phyloP scores from a whole-genome alignment of 2,329 filamentous ascomycete genomes.

The Epichloe bromicola region DNA sequence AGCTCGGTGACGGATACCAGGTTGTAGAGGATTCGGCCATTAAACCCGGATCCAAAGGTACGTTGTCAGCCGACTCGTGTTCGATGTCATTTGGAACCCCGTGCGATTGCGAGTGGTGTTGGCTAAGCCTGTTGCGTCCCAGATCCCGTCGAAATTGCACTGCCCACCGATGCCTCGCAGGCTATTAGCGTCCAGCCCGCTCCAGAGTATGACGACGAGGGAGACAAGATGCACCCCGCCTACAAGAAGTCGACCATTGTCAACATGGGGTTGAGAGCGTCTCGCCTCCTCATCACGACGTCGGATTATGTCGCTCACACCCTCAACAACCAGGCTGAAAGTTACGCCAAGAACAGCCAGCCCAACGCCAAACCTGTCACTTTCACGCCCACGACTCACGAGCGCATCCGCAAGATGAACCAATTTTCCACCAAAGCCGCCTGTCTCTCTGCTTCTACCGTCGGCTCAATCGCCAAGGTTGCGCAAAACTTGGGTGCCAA shows the following conservation, averaged over 20 bases:
- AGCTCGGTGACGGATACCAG: slow-evolving; percentile 70
- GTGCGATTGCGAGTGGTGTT: no score
- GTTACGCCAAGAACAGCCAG: slow-evolving; percentile 67
- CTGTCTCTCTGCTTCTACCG: slow-evolving; percentile 69
- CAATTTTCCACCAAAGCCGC: slow-evolving; percentile 72
- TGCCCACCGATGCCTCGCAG: slow-evolving; percentile 53
- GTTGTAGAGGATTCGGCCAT: slow-evolving; percentile 66
- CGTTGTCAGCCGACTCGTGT: neutral
- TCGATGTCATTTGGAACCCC: neutral
- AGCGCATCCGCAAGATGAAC: slow-evolving; percentile 77
- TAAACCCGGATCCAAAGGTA: slow-evolving; percentile 84
- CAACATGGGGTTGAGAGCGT: slow-evolving; percentile 74
- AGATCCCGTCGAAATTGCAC: slow-evolving; percentile 68
- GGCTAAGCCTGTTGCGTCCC: neutral
- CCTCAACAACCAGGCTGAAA: slow-evolving; percentile 64
- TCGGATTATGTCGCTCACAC: slow-evolving; percentile 68
- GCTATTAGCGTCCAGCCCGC: slow-evolving; percentile 55
- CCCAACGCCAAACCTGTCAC: slow-evolving; percentile 70
- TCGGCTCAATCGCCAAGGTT: slow-evolving; percentile 68
- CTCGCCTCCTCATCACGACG: slow-evolving; percentile 80
- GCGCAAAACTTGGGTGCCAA: slow-evolving; percentile 83
- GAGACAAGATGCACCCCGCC: slow-evolving; percentile 56
- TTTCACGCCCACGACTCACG: slow-evolving; percentile 75
- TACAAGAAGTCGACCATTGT: slow-evolving; percentile 82
- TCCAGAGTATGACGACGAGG: slow-evolving; percentile 47